Percentiles rank a stretch among this genome's conserved stretches.
These are phyloP conservation scores for Aspergillus asperescens DNA, from an alignment of 495 filamentous ascomycete genomes.

Conservation along the genomic window DNA sequence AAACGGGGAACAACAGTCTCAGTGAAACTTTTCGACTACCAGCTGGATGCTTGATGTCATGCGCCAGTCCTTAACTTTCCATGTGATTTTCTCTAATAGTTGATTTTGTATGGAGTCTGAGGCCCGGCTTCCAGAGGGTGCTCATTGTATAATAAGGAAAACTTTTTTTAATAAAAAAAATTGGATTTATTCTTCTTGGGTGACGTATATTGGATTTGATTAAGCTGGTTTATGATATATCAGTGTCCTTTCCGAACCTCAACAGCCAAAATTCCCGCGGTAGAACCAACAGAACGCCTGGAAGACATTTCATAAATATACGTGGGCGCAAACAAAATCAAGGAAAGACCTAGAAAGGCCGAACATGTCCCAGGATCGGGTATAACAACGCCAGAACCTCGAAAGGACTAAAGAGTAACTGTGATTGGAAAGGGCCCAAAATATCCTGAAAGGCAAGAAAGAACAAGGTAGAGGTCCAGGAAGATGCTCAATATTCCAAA, in stretches of 20 bases:
- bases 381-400: background rate
- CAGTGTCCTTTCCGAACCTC: background rate
- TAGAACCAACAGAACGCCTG: slow-evolving; percentile 14
- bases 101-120: background rate
- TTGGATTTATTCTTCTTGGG: background rate
- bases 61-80: too few relatives aligned
- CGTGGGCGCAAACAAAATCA: background rate
- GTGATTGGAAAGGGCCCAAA: too few relatives aligned
- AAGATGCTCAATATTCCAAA: background rate
- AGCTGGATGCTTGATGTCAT: too few relatives aligned
- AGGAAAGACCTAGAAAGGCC: slow-evolving; percentile 1
- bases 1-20: background rate
- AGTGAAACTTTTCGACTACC: background rate
- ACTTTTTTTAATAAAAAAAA: background rate
- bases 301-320: slow-evolving; percentile 4
- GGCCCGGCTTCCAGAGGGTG: background rate
- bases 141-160: background rate
- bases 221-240: background rate
- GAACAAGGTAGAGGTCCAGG: background rate
- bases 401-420: too few relatives aligned
- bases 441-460: background rate
- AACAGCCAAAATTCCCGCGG: background rate
- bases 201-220: background rate
- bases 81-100: background rate
- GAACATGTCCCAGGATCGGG: background rate